phyloP scores from a whole-genome alignment of 257 asterid genomes.

The Striga asiatica region DNA sequence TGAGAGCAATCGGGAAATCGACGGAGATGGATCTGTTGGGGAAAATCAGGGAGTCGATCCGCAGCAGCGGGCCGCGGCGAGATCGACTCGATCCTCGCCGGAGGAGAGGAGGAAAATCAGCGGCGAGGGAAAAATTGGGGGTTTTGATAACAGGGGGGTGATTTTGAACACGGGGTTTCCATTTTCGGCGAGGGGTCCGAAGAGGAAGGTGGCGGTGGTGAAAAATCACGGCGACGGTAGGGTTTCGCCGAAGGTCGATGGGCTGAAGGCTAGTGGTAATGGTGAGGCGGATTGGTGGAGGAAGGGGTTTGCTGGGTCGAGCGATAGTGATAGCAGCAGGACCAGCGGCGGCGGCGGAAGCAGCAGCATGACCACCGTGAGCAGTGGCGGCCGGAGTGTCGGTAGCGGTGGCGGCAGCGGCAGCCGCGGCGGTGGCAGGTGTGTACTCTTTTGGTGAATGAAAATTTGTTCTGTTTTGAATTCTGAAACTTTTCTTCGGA shows the following conservation, averaged over 20 bases:
- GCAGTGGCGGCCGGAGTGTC: conserved; percentile 17
- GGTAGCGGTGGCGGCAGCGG: conserved; percentile 3
- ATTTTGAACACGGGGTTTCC: conserved; percentile 61
- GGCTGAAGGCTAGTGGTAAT: too few species aligned
- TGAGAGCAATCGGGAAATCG: conserved; percentile 21
- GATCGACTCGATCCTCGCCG: conserved; percentile 12
- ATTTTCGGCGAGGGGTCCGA: conserved; percentile 29
- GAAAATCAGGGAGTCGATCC: neutral
- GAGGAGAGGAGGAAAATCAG: conserved; percentile 20
- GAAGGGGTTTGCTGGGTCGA: conserved; percentile 42
- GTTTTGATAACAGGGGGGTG: conserved; percentile 41
- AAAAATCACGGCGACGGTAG: conserved; percentile 12
- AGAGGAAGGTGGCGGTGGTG: conserved; percentile 16
- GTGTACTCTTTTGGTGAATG: too few species aligned
- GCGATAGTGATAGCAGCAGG: conserved; percentile 37
- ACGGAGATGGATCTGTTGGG: neutral
- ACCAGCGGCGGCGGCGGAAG: conserved; percentile 21
- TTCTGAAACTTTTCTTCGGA: too few species aligned
- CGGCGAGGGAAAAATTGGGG: neutral
- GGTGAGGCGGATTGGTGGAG: conserved; percentile 66
- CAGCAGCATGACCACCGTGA: conserved; percentile 16
- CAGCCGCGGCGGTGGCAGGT: neutral
- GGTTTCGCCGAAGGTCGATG: conserved; percentile 42
- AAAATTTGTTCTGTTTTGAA: too few species aligned
- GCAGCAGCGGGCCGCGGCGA: neutral